Base-by-base conservation (phyloP, 306 rosid genomes). In the Abrus precatorius region DNA sequence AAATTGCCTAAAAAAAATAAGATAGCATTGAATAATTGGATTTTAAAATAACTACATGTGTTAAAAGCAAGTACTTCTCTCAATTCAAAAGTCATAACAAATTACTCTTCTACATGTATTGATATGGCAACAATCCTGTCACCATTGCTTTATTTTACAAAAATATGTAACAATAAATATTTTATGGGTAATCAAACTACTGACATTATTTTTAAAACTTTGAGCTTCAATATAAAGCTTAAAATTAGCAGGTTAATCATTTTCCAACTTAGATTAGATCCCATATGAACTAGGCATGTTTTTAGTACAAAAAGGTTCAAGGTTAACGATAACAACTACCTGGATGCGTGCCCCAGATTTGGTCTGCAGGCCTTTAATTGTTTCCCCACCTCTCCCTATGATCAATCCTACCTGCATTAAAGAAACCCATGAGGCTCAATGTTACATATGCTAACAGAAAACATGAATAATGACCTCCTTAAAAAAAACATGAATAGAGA, bases 311-410 rank as follows among this genome's bases (percentile, higher is more conserved):
- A 61, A 65, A 71, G 72, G 13, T 36, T 57, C 36, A 32, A 10
- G 77, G 74, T 14, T 62, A 53, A 88, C 79, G 45, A 80, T 82
- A 84, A 88, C 93, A 83, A 91, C 90, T 90, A 96, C 99, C 99
- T 96, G 99, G 81, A 96, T 93, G 34, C 99, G 97, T 48, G 99
- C 99, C 30, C 99, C 98, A 8, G 99, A 89, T 86, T 85, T 88
- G 63, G 99, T 90, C 88, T 96, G 99, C 71, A 96, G 86, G 61
- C 94, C 80, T 90, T 90, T 96, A 75, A 96, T 96, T 69, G 99
- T 96, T 86, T 96, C 99, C 12, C 99, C 99, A 68, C 98, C 97
- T 86, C 87, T 93, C 79, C 99, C 99, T 49, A 96, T 96, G 76
- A 96, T 93, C 87, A 96, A 84, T n/a, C 99, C 98, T 75, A 96